A percentile compares a stretch with the other conserved stretches of the same genome.
phyloP scores from a whole-genome alignment of 129 eudicot species.

The Escallonia rubra region DNA sequence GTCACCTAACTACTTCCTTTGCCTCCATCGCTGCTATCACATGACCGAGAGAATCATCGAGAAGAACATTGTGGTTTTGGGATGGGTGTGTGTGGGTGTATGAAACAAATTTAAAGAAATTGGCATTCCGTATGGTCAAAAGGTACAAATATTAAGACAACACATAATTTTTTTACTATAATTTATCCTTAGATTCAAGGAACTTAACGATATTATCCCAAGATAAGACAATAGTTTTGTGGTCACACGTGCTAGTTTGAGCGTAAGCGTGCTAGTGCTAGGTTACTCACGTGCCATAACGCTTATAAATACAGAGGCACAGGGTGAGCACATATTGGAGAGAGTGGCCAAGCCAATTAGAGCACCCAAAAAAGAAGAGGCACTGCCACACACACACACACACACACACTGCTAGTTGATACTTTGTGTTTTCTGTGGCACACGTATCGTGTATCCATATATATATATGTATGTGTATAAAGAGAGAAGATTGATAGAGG shows the following conservation, averaged over 20 bases:
- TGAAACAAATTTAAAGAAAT: no score
- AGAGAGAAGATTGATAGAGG: conserved; percentile 6
- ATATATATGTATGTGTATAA: conserved; percentile 5
- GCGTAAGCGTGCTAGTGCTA: conserved; percentile 24
- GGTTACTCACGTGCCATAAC: conserved; percentile 47
- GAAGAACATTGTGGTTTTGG: no score
- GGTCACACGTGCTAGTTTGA: conserved; percentile 25
- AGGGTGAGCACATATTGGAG: neutral
- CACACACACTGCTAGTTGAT: neutral
- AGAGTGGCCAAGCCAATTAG: neutral
- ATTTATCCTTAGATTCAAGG: no score
- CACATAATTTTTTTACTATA: no score
- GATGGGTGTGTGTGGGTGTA: no score
- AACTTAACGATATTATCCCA: no score
- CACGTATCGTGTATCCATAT: conserved; percentile 17
- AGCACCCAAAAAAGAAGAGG: neutral
- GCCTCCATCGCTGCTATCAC: no score
- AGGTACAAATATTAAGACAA: no score
- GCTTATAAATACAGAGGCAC: conserved; percentile 33
- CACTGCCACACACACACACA: neutral
- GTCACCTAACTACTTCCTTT: no score
- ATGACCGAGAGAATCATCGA: no score
- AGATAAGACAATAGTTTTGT: neutral
- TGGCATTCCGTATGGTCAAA: no score
- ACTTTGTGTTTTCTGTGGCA: neutral